These are phyloP conservation scores for Phytophthora podocarpi DNA, from an alignment of 352 stramenopile species.

Conservation along the genomic window DNA sequence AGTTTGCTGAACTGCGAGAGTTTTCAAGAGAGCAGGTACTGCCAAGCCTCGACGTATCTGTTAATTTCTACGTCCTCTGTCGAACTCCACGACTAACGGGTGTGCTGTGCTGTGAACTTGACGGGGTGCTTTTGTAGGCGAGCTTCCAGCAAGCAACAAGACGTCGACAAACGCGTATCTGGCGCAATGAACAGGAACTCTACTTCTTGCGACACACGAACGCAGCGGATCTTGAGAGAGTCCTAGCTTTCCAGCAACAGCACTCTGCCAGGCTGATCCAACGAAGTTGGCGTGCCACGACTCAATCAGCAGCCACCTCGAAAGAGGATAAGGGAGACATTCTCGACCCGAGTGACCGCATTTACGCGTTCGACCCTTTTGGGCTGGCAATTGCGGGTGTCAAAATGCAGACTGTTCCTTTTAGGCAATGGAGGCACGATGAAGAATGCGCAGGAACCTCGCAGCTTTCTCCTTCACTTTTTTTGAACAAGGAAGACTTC, in stretches of 20 bases:
- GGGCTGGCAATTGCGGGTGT: background rate
- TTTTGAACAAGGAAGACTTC: constrained; percentile 8
- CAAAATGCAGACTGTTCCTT: background rate
- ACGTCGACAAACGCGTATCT: constrained; percentile 55
- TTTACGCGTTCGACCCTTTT: constrained; percentile 49
- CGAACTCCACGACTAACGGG: background rate
- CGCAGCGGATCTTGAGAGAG: constrained; percentile 44
- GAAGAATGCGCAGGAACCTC: background rate
- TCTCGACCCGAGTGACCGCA: constrained; percentile 19
- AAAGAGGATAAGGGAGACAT: background rate
- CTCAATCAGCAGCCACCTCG: background rate
- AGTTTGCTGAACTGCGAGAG: constrained; percentile 51
- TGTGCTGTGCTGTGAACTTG: background rate
- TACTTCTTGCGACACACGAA: constrained; percentile 70
- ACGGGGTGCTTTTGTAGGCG: constrained; percentile 44
- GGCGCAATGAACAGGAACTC: constrained; percentile 67
- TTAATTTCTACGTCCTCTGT: too few species aligned
- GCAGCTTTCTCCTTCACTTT: constrained; percentile 1
- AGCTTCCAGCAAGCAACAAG: constrained; percentile 49
- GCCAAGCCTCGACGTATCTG: constrained; percentile 12
- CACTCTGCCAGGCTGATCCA: constrained; percentile 51
- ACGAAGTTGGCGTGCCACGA: constrained; percentile 40
- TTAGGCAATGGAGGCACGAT: constrained; percentile 14
- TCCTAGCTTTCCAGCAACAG: constrained; percentile 52
- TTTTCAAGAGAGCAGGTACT: constrained; percentile 59